A percentile compares a stretch with the other conserved stretches of the same genome.
These are phyloP conservation scores for Coccomyxa subellipsoidea DNA, from an alignment of 163 green algal species.

Conservation along the genomic window DNA sequence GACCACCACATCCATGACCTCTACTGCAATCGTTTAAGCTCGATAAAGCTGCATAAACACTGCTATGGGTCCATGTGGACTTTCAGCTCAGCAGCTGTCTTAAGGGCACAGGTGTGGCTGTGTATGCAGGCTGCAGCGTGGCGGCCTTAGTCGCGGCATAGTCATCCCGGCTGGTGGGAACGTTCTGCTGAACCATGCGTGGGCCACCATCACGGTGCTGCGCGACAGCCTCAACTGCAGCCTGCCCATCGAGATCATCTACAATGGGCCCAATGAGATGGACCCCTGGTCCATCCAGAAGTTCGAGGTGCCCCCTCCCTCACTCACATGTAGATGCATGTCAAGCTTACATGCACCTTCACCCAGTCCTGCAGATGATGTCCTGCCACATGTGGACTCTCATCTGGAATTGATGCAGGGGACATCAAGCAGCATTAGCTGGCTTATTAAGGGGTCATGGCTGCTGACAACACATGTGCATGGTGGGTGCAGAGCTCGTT, in stretches of 20 bases:
- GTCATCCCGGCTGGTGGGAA: constrained; percentile 2
- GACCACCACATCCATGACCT: no score
- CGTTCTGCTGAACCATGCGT: constrained; percentile 7
- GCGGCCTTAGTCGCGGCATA: not conserved
- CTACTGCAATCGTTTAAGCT: no score
- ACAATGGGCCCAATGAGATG: constrained; percentile 9
- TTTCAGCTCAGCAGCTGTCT: not conserved
- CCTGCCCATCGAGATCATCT: constrained; percentile 13
- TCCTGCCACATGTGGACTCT: no score
- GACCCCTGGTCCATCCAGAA: not conserved
- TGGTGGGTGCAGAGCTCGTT: not conserved
- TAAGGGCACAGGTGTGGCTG: not conserved
- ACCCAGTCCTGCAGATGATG: no score
- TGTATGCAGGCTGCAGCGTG: not conserved
- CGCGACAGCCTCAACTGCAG: not conserved
- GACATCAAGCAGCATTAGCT: not conserved
- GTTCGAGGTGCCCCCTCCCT: not conserved
- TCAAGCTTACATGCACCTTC: no score
- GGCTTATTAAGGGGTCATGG: not conserved
- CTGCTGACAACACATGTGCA: not conserved
- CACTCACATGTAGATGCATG: no score
- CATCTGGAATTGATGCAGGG: no score
- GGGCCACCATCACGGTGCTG: constrained; percentile 7
- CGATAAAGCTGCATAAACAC: not conserved
- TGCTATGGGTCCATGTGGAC: not conserved